Evolutionary conservation across 176 grass and related monocot species (phyloP), one percentile per base, ranked within the genome.

Genomic region (Pharus latifolius): DNA sequence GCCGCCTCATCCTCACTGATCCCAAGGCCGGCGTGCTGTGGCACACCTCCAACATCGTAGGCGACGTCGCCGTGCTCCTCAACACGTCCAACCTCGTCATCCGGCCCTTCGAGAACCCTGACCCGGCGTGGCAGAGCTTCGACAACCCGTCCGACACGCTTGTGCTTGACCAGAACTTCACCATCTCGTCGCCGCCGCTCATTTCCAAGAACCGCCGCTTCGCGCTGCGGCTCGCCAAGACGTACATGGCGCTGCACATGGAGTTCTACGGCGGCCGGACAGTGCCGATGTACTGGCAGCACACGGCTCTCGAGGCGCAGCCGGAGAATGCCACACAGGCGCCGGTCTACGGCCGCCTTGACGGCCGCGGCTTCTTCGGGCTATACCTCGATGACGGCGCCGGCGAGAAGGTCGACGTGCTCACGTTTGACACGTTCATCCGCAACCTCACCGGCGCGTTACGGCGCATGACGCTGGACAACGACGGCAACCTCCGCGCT

Each of bases 101-200:
- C 10, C 75, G 23, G 32, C 62, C 48, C 1, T 76, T 60, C 56
- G 63, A 49, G 15, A 7, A 6, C n/a, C 20, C 17, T 4, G 2
- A 1, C 0, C 31, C 31, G 18, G 11, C 75, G 19, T 96, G 91
- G 91, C 83, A 84, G 18, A 90, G 87, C 78, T 90, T 96, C 69
- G 40, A 82, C 38, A 11, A 47, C 60, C 87, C 83, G 5, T 87
- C 80, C 2, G 80, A 90, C 68, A 96, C 91, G 11, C 87, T 96
- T 0, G 87, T 96, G 37, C 56, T 84, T 37, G 76, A 42, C 34
- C 88, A 92, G 67, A 92, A 92, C 82, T 84, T 92, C 76, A 88
- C 84, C 32, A 0, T 12, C 34, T 45, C 77, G 2, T 20, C 65
- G 14, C 35, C 55, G 63, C 85, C 81, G 41, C 80, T 92, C 54